phyloP scores from a whole-genome alignment of 1,139 yeast species.

The Arxiozyma slooffiae region DNA sequence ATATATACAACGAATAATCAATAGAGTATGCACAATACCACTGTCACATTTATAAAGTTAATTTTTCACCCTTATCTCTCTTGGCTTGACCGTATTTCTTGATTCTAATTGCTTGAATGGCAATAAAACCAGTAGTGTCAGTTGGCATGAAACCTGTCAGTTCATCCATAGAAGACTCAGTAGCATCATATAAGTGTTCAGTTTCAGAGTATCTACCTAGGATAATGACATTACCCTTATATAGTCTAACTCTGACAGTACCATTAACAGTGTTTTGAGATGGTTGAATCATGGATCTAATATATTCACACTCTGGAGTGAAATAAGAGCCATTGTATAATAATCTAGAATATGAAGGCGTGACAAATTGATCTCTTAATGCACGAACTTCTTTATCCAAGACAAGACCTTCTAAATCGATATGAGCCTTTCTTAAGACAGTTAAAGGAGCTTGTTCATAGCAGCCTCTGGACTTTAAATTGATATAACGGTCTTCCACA shows the following conservation, averaged over 20 bases:
- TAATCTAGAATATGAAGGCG: conserved; percentile 81
- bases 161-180: conserved; percentile 98
- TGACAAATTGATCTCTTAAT: conserved; percentile 90
- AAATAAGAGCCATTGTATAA: conserved; percentile 96
- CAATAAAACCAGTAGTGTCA: conserved; percentile 94
- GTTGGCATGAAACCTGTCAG: conserved; percentile 95
- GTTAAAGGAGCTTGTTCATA: conserved; percentile 99
- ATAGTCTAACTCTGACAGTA: conserved; percentile 83
- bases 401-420: conserved; percentile 93
- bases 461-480: conserved; percentile 98
- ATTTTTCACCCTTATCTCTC: conserved; percentile 51
- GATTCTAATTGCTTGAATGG: conserved; percentile 95
- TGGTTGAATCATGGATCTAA: conserved; percentile 85
- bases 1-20: background rate
- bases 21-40: background rate
- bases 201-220: conserved; percentile 93
- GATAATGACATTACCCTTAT: conserved; percentile 78
- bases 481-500: conserved; percentile 97
- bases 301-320: conserved; percentile 96
- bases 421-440: conserved; percentile 82
- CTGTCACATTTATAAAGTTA: conserved; percentile 27
- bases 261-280: conserved; percentile 95
- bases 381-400: conserved; percentile 97
- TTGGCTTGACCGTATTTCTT: conserved; percentile 96
- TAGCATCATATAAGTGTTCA: conserved; percentile 93